Conservation (phyloP, 2,329 filamentous ascomycete species). For the Nemania diffusa region DNA sequence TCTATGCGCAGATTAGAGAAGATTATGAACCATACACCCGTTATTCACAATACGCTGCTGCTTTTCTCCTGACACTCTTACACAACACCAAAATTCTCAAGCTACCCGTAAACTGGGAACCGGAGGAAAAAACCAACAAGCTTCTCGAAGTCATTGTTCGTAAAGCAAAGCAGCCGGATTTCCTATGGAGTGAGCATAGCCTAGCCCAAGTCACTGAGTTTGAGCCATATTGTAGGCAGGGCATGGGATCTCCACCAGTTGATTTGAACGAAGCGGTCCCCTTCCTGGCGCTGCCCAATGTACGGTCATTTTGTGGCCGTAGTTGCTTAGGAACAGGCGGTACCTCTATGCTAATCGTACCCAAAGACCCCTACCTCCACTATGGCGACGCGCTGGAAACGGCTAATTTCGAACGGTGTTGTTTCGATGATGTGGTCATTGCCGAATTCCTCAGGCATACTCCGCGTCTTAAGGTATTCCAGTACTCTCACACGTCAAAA, state of each 20-base stretch:
- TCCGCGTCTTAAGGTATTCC: not conserved
- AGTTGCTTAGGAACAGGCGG: not conserved
- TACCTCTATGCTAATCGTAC: not conserved
- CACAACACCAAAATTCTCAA: not conserved
- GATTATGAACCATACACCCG: not conserved
- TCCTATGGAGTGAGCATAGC: not conserved
- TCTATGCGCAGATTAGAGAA: not conserved
- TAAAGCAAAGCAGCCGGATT: not conserved
- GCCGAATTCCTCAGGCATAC: not conserved
- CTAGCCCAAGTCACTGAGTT: not conserved
- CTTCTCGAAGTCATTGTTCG: not conserved
- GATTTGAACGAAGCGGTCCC: not conserved
- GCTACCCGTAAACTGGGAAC: not conserved
- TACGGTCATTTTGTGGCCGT: not conserved
- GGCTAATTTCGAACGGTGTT: not conserved
- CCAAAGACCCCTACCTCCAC: not conserved
- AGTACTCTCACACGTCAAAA: not conserved
- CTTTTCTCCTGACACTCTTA: not conserved
- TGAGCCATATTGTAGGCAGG: not conserved
- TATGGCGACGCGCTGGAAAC: not conserved
- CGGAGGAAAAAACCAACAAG: not conserved
- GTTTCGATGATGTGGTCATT: not conserved
- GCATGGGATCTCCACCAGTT: too few species aligned
- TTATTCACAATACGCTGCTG: not conserved
- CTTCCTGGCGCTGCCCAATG: conserved; percentile 3